Evolutionary conservation across 768 basidiomycete genomes (phyloP), one percentile per base, ranked within the genome.

Genomic region (Pleurotus ostreatus): DNA sequence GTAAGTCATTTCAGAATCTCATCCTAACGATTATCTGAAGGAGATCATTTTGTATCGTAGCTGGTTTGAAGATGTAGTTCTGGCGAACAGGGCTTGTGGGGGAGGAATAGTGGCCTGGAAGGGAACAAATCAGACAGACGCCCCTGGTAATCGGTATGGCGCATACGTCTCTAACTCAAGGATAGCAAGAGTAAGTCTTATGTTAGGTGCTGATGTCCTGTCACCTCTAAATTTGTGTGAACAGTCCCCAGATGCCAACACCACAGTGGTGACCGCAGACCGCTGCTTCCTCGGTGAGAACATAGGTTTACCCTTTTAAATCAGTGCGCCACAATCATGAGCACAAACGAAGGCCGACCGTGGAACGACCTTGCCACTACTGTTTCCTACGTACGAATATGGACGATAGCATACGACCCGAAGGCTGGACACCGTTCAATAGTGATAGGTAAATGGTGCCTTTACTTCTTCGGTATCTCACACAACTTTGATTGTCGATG

Each of bases 51-150:
- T 41, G 6, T 46, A 22, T 47, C 18, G 7, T 39, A 84, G 84
- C 2, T 86, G 79, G 80, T 86, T 86, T 61, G 78, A 86, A 60
- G 78, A 78, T 16, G 68, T 78, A 12, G 77, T 76, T 16, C 70
- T 88, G 1, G 84, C 85, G 2, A 84, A 81, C 54, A 78, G 86
- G 16, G 85, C 74, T 0, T 85, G 83, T 55, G 85, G 85, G 0
- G 86, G 86, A 2, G 84, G 83, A 0, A 74, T 87, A 13, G 78
- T 78, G 8, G 86, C 85, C 0, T 87, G 85, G 85, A 78, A 77
- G 54, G 84, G 85, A 2, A 78, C 76, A 3, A 80, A 83, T 63
- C 67, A 78, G 39, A 78, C 78, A 0, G 75, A 78, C 60, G 77
- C 77, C 13, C 80, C 73, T 6, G 72, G 70, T 1, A 79, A 82